Conservation (phyloP, 228 moss, liverwort and hornwort species). For the Sphagnum fallax region DNA sequence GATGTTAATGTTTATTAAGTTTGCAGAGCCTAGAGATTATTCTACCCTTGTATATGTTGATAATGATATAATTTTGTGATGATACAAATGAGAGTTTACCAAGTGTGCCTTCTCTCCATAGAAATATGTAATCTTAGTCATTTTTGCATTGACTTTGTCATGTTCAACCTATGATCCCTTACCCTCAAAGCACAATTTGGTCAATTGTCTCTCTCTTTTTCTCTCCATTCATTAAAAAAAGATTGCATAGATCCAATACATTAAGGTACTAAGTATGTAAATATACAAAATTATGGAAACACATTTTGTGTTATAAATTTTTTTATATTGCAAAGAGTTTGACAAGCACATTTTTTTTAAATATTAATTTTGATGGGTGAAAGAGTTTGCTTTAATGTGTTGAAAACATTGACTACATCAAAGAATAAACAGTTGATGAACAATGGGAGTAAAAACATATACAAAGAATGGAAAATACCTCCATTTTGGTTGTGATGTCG, state of each 20-base stretch:
- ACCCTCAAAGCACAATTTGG: neutral
- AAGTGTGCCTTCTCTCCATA: constrained; percentile 3
- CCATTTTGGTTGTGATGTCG: constrained; percentile 14
- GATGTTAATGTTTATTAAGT: neutral
- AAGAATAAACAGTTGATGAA: neutral
- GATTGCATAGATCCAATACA: neutral
- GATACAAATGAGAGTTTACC: neutral
- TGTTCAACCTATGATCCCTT: neutral
- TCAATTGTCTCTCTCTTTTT: neutral
- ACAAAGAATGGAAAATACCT: neutral
- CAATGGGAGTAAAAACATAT: neutral
- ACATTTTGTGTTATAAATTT: neutral
- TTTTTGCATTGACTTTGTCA: neutral
- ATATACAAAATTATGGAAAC: neutral
- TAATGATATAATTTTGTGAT: too few species aligned
- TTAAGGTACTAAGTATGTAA: neutral
- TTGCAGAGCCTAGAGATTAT: too few species aligned
- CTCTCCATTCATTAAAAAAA: neutral
- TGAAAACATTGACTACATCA: neutral
- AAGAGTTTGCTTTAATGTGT: neutral
- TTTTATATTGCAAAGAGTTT: neutral
- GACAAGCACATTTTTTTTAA: neutral
- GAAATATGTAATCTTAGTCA: constrained; percentile 2
- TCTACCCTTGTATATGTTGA: too few species aligned
- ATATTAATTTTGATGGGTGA: neutral